Base-by-base conservation (phyloP, 495 filamentous ascomycete species). In the Aspergillus avenaceus region DNA sequence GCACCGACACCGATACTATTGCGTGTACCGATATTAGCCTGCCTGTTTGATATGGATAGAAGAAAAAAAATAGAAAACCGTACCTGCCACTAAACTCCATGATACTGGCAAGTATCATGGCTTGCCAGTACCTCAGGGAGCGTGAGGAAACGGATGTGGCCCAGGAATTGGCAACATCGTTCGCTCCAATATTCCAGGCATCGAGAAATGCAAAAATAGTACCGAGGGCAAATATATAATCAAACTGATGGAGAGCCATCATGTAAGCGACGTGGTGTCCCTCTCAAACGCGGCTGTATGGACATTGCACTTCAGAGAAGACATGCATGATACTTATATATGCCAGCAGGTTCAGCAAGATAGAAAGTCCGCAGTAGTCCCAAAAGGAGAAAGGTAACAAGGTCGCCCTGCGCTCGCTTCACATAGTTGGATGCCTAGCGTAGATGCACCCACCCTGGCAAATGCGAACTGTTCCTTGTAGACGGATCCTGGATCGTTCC, bases 151-250 rank as follows among this genome's bases (percentile, higher is more conserved):
- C 43, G 9, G 55, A 58, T 2, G 55, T 58, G 2, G 55, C 55
- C 47, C 47, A 58, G 5, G 55, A 58, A 43, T 58, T 58, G 50
- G 55, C 55, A 18, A 51, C 50, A 58, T 58, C 55, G 29, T 58
- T 58, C 50, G 55, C 55, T 23, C 55, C 55, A 9, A 58, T 58
- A 40, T 58, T 58, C 55, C 55, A 58, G 0, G 55, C 55, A 29
- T 58, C 55, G 0, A 58, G 55, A 31, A 58, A 58, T 8, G 55
- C 50, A 46, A 58, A 58, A 23, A 58, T 58, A 24, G 55, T 58
- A 25, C 55, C 55, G 11, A 58, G 22, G 27, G 55, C 55, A 34
- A 58, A 50, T 8, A 58, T 47, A 37, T 53, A 58, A 27, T 58
- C 55, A 50, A 40, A 58, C 41, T 58, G 50, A 36, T 58, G 55